phyloP scores from a whole-genome alignment of 208 protist genomes.

The Vickermania spadyakhi region DNA sequence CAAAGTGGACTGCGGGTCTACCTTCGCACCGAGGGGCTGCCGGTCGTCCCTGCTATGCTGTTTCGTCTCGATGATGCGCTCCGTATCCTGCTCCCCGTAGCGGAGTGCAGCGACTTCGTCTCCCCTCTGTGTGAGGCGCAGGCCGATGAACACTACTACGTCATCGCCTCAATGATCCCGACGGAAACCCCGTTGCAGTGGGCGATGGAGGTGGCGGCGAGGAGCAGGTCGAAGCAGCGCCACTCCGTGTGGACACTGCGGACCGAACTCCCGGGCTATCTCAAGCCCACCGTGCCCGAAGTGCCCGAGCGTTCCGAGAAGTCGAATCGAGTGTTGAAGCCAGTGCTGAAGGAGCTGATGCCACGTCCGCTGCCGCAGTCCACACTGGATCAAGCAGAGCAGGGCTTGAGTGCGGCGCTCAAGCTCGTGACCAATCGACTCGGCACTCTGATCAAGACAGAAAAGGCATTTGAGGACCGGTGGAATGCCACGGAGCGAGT shows the following conservation, averaged over 20 bases:
- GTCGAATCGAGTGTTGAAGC: constrained; percentile 18
- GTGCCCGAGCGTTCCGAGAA: constrained; percentile 15
- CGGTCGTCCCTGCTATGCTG: constrained; percentile 1
- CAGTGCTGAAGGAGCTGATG: constrained; percentile 31
- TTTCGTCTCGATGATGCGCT: constrained; percentile 9
- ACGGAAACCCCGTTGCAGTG: constrained; percentile 50
- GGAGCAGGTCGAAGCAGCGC: background rate
- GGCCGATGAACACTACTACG: constrained; percentile 8
- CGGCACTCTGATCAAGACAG: constrained; percentile 32
- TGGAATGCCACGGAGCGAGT: constrained; percentile 61
- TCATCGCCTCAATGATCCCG: constrained; percentile 32
- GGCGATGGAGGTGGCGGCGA: constrained; percentile 22
- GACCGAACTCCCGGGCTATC: constrained; percentile 13
- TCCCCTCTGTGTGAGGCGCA: constrained; percentile 15
- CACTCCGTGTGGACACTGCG: constrained; percentile 26
- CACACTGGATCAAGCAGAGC: constrained; percentile 13
- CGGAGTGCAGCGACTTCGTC: constrained; percentile 5
- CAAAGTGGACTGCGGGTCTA: constrained; percentile 6
- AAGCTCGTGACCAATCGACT: constrained; percentile 50
- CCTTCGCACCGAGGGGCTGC: constrained; percentile 5
- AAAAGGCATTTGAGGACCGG: constrained; percentile 52
- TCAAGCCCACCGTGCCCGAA: constrained; percentile 12
- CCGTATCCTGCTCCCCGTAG: constrained; percentile 2
- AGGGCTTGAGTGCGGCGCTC: constrained; percentile 13
- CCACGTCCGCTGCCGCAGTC: constrained; percentile 16